A percentile compares a stretch with the other conserved stretches of the same genome.
These are phyloP conservation scores for Hortaea werneckii DNA, from an alignment of 2,329 filamentous ascomycete species.

Conservation along the genomic window DNA sequence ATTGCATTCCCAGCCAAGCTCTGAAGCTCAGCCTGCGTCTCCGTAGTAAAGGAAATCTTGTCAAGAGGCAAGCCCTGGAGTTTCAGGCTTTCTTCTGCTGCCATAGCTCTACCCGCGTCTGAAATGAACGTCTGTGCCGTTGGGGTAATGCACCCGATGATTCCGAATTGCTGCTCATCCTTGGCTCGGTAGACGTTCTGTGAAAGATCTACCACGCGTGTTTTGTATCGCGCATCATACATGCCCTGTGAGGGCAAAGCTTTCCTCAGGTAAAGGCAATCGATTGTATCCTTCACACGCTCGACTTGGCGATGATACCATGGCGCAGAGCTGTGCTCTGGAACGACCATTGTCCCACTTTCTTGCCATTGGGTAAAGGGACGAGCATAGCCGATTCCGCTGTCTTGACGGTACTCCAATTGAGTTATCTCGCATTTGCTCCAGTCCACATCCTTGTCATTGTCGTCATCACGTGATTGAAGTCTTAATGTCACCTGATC, in stretches of 20 bases:
- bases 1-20: constrained; percentile 73
- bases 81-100: constrained; percentile 51
- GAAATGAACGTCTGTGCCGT: constrained; percentile 52
- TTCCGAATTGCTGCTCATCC: constrained; percentile 41
- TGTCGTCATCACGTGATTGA: constrained; percentile 8
- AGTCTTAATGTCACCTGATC: constrained; percentile 33
- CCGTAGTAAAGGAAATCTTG: constrained; percentile 52
- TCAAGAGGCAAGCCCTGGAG: constrained; percentile 60
- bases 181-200: constrained; percentile 60
- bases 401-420: constrained; percentile 39
- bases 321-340: constrained; percentile 45
- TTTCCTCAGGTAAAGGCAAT: constrained; percentile 45
- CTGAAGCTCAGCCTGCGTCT: constrained; percentile 48
- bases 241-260: constrained; percentile 27
- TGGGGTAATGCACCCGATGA: constrained; percentile 60
- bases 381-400: constrained; percentile 43
- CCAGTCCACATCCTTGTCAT: constrained; percentile 38
- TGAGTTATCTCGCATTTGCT: constrained; percentile 51
- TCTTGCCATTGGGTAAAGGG: constrained; percentile 53
- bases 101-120: constrained; percentile 49
- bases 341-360: constrained; percentile 42
- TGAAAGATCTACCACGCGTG: constrained; percentile 52
- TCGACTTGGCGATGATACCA: constrained; percentile 45
- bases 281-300: constrained; percentile 56
- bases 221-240: constrained; percentile 51